These are phyloP conservation scores for Bipolaris victoriae DNA, from an alignment of 2,329 filamentous ascomycete species.

Conservation along the genomic window DNA sequence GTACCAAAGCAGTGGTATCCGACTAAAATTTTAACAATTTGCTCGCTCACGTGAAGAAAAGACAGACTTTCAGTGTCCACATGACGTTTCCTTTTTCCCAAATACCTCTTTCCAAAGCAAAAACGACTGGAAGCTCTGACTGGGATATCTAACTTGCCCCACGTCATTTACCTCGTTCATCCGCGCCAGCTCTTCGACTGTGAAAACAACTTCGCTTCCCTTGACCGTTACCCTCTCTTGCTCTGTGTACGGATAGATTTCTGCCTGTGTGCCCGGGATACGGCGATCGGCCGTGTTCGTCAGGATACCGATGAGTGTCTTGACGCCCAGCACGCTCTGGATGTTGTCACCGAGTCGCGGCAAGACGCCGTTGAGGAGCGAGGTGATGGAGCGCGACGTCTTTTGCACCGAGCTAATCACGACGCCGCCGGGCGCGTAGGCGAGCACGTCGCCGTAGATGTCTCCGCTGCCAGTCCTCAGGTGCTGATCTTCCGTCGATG, in stretches of 20 bases:
- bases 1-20: background rate
- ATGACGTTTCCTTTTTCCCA: constrained; percentile 12
- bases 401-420: constrained; percentile 26
- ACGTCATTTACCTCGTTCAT: constrained; percentile 28
- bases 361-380: constrained; percentile 26
- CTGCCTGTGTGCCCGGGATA: constrained; percentile 35
- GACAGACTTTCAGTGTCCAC: no score
- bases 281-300: constrained; percentile 41
- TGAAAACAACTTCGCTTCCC: constrained; percentile 13
- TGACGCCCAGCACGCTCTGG: constrained; percentile 35
- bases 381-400: constrained; percentile 16
- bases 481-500: background rate
- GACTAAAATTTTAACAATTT: background rate
- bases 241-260: constrained; percentile 34
- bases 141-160: constrained; percentile 37
- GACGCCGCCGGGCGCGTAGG: constrained; percentile 38
- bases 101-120: constrained; percentile 38
- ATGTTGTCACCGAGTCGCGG: constrained; percentile 40
- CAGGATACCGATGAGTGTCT: constrained; percentile 36
- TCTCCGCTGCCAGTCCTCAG: constrained; percentile 40
- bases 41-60: background rate
- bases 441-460: constrained; percentile 38
- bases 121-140: constrained; percentile 37
- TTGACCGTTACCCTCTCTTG: constrained; percentile 19
- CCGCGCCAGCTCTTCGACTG: constrained; percentile 23